phyloP scores from a whole-genome alignment of 306 rosid genomes.

The Acmispon strigosus region DNA sequence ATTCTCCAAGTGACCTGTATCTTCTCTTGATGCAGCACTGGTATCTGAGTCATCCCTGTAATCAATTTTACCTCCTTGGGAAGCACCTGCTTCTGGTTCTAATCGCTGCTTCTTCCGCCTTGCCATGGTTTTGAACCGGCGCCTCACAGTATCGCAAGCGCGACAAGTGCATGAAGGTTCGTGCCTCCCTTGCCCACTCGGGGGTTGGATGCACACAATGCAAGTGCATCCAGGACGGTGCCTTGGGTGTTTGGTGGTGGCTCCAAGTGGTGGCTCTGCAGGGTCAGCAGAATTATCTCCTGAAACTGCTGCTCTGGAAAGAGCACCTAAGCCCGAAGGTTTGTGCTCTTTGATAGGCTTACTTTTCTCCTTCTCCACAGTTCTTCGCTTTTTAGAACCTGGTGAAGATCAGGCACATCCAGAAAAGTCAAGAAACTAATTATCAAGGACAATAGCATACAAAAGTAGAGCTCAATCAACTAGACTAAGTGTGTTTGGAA shows the following conservation, averaged over 20 bases:
- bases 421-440: slow-evolving; percentile 13
- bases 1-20: slow-evolving; percentile 19
- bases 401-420: slow-evolving; percentile 10
- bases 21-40: slow-evolving; percentile 28
- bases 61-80: slow-evolving; percentile 18
- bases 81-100: slow-evolving; percentile 41
- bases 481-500: not conserved
- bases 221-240: slow-evolving; percentile 89
- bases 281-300: slow-evolving; percentile 49
- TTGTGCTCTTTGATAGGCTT: slow-evolving; percentile 33
- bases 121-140: slow-evolving; percentile 68
- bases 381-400: slow-evolving; percentile 60
- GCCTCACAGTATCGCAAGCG: slow-evolving; percentile 69
- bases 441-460: not conserved
- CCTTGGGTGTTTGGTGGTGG: slow-evolving; percentile 78
- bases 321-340: slow-evolving; percentile 60
- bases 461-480: not conserved
- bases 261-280: slow-evolving; percentile 41
- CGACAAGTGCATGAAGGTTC: slow-evolving; percentile 69
- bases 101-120: slow-evolving; percentile 61
- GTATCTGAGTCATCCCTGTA: slow-evolving; percentile 27
- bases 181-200: slow-evolving; percentile 87
- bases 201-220: slow-evolving; percentile 87
- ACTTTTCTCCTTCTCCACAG: slow-evolving; percentile 19
- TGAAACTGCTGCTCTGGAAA: slow-evolving; percentile 59